These are phyloP conservation scores for Aspergillus conjunctus DNA, from an alignment of 495 filamentous ascomycete genomes.

Conservation along the genomic window DNA sequence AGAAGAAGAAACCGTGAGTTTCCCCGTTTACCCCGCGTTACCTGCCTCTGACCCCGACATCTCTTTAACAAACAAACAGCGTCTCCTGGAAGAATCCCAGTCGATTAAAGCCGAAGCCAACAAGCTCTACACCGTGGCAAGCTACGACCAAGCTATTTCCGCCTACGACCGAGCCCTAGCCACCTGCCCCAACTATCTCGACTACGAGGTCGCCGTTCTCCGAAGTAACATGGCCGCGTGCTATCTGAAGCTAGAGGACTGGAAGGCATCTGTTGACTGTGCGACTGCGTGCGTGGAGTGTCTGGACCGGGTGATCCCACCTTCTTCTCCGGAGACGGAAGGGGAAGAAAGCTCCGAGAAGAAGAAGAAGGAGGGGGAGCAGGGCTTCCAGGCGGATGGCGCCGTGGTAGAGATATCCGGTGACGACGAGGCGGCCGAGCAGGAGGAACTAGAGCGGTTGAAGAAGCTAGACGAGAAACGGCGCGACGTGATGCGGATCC, in stretches of 20 bases:
- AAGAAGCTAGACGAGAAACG: constrained; percentile 52
- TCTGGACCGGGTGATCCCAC: constrained; percentile 61
- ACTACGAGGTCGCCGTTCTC: constrained; percentile 86
- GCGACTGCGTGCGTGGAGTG: constrained; percentile 74
- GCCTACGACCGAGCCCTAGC: constrained; percentile 84
- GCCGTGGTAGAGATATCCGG: constrained; percentile 54
- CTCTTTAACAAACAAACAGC: constrained; percentile 40
- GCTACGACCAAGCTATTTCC: constrained; percentile 83
- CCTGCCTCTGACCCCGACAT: not conserved
- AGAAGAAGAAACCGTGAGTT: constrained; percentile 73
- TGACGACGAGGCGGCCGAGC: constrained; percentile 61
- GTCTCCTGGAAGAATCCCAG: constrained; percentile 71
- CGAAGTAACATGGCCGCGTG: constrained; percentile 89
- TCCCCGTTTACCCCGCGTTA: constrained; percentile 17
- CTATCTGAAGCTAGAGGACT: constrained; percentile 82
- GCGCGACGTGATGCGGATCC: constrained; percentile 72
- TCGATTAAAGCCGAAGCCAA: constrained; percentile 79
- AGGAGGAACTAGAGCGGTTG: constrained; percentile 55
- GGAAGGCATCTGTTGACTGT: constrained; percentile 76
- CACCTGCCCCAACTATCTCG: constrained; percentile 82
- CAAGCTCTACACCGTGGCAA: constrained; percentile 66
- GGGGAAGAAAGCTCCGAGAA: constrained; percentile 22
- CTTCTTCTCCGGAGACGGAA: constrained; percentile 24
- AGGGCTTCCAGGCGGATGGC: constrained; percentile 17
- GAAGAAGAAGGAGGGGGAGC: constrained; percentile 28